Conservation (phyloP, 371 early-diverging fungal genomes). For the Saksenaea vasiformis region DNA sequence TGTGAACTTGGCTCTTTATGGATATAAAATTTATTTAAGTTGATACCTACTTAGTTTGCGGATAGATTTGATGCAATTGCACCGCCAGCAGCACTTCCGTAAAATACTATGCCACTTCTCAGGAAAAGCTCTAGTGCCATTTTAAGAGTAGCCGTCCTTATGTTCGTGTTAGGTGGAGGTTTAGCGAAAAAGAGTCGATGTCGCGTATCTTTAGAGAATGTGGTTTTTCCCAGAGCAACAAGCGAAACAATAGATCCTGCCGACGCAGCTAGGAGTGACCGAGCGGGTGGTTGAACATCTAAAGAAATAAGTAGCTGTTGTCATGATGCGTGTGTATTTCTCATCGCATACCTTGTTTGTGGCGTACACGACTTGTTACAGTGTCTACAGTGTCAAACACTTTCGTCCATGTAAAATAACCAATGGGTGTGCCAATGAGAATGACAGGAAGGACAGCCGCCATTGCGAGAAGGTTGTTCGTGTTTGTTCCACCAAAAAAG, state of each 20-base stretch:
- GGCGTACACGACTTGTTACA: constrained; percentile 10
- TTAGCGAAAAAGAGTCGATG: constrained; percentile 46
- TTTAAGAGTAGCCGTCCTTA: constrained; percentile 38
- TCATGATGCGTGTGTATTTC: neutral
- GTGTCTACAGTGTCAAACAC: constrained; percentile 35
- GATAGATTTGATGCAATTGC: constrained; percentile 13
- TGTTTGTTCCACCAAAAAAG: neutral
- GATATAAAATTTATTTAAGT: too few relatives aligned
- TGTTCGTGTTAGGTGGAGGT: constrained; percentile 34
- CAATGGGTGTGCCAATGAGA: constrained; percentile 38
- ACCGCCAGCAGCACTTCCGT: constrained; percentile 45
- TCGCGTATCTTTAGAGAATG: constrained; percentile 32
- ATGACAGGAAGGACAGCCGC: constrained; percentile 41
- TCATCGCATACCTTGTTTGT: neutral
- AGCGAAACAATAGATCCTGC: constrained; percentile 26
- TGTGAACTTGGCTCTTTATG: too few relatives aligned
- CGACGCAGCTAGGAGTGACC: constrained; percentile 22
- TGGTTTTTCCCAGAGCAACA: constrained; percentile 26
- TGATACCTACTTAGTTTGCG: neutral
- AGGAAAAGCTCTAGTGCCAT: constrained; percentile 35
- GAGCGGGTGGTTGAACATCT: constrained; percentile 5
- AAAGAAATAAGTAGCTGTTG: neutral
- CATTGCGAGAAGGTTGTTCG: constrained; percentile 17
- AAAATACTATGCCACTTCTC: constrained; percentile 36
- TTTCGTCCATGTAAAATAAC: constrained; percentile 39